Conservation (phyloP, 768 basidiomycete genomes). For the Butyriboletus loyo region DNA sequence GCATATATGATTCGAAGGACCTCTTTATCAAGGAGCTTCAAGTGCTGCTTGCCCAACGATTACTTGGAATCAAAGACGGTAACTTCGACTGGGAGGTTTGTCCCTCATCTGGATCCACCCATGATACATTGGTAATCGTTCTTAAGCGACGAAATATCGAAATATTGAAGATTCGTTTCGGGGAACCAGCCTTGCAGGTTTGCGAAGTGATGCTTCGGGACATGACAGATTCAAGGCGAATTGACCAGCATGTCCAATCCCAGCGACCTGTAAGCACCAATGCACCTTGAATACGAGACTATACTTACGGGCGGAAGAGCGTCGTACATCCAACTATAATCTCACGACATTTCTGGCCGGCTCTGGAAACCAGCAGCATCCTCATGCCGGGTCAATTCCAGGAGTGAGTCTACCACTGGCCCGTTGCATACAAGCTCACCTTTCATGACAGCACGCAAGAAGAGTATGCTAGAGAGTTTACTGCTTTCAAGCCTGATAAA, state of each 20-base stretch:
- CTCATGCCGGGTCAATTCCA: constrained; percentile 84
- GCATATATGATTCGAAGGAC: constrained; percentile 96
- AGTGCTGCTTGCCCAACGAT: constrained; percentile 80
- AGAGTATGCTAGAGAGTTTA: constrained; percentile 72
- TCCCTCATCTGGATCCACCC: not conserved
- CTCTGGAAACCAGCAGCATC: constrained; percentile 69
- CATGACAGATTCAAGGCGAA: constrained; percentile 90
- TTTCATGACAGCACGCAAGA: constrained; percentile 57
- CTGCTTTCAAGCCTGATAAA: constrained; percentile 90
- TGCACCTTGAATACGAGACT: not conserved
- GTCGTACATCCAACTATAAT: constrained; percentile 87
- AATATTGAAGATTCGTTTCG: constrained; percentile 93
- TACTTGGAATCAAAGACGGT: constrained; percentile 78
- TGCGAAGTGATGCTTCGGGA: constrained; percentile 99
- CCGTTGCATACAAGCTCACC: not conserved
- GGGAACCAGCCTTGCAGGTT: constrained; percentile 87
- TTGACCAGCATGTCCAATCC: constrained; percentile 83
- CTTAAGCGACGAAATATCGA: constrained; percentile 85
- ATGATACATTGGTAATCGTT: constrained; percentile 2
- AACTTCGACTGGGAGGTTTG: constrained; percentile 66
- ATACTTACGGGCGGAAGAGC: constrained; percentile 40
- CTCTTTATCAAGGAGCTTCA: constrained; percentile 96
- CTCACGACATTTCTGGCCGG: constrained; percentile 94
- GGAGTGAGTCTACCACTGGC: constrained; percentile 44
- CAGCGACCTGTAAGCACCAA: constrained; percentile 53